Conservation (phyloP, 164 flowering plant genomes). For the Magnolia changhungtana region DNA sequence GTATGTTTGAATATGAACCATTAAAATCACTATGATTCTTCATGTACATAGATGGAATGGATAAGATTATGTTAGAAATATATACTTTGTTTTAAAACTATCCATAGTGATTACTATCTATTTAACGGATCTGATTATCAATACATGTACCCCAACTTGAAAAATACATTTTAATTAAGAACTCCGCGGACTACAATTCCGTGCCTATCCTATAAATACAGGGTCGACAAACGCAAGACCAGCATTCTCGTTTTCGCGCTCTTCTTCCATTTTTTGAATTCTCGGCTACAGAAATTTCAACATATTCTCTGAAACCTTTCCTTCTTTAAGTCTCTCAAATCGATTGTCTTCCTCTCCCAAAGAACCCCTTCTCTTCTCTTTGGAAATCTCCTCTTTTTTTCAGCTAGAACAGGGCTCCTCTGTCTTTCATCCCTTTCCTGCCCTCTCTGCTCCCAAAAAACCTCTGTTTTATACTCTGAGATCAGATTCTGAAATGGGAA, state of each 20-base stretch:
- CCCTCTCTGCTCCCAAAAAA: background rate
- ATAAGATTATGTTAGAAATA: too few species aligned
- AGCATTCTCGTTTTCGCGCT: too few species aligned
- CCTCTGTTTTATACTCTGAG: slow-evolving; percentile 3
- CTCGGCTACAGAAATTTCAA: background rate
- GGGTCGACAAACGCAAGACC: too few species aligned
- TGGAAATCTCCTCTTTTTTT: slow-evolving; percentile 1
- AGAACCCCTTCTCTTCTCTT: background rate
- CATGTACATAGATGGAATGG: too few species aligned
- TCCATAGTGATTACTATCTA: too few species aligned
- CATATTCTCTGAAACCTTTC: background rate
- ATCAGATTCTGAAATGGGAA: slow-evolving; percentile 37
- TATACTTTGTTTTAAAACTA: too few species aligned
- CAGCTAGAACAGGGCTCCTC: background rate
- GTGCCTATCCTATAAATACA: background rate
- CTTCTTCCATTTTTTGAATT: too few species aligned
- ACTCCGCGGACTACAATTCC: background rate
- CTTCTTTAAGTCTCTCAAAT: background rate
- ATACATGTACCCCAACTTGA: too few species aligned
- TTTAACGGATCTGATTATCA: too few species aligned
- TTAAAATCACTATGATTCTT: too few species aligned
- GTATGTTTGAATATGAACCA: too few species aligned
- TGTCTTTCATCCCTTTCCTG: background rate
- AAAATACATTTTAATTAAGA: too few species aligned
- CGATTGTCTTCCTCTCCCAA: background rate